Evolutionary conservation across 2,329 filamentous ascomycete species (phyloP).

Genomic region (Ophiostoma tasmaniense): DNA sequence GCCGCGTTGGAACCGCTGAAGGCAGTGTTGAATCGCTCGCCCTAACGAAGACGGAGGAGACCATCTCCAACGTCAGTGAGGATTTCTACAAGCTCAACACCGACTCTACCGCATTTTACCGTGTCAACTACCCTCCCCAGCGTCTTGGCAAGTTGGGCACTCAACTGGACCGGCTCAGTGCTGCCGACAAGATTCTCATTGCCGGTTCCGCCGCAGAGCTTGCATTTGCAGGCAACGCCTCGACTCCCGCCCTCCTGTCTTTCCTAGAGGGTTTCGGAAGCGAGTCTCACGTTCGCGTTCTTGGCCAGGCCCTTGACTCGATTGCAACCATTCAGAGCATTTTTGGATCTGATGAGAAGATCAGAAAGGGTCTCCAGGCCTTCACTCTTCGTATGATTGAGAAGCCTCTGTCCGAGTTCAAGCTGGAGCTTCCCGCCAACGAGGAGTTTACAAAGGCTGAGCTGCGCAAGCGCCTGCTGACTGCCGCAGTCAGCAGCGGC

Average conservation of each 20-base stretch:
- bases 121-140: constrained; percentile 84
- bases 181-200: constrained; percentile 86
- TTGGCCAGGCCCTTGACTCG: constrained; percentile 74
- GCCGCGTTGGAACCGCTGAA: constrained; percentile 54
- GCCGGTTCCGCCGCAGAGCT: constrained; percentile 84
- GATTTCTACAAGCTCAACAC: constrained; percentile 92
- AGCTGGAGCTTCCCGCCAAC: constrained; percentile 70
- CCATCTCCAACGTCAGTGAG: constrained; percentile 63
- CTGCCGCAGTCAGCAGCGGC: constrained; percentile 64
- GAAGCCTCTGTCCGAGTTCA: constrained; percentile 66
- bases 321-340: constrained; percentile 72
- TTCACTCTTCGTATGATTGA: constrained; percentile 72
- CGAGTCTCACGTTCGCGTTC: constrained; percentile 81
- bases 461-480: constrained; percentile 72
- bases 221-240: constrained; percentile 77
- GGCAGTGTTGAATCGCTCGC: constrained; percentile 49
- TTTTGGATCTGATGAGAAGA: constrained; percentile 66
- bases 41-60: constrained; percentile 68
- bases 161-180: constrained; percentile 65
- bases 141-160: constrained; percentile 72
- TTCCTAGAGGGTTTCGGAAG: constrained; percentile 76
- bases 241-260: constrained; percentile 70
- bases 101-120: constrained; percentile 79
- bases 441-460: constrained; percentile 79
- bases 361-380: constrained; percentile 64